These are phyloP conservation scores for Nymphaea colorata DNA, from an alignment of 164 flowering plant genomes.

Conservation along the genomic window DNA sequence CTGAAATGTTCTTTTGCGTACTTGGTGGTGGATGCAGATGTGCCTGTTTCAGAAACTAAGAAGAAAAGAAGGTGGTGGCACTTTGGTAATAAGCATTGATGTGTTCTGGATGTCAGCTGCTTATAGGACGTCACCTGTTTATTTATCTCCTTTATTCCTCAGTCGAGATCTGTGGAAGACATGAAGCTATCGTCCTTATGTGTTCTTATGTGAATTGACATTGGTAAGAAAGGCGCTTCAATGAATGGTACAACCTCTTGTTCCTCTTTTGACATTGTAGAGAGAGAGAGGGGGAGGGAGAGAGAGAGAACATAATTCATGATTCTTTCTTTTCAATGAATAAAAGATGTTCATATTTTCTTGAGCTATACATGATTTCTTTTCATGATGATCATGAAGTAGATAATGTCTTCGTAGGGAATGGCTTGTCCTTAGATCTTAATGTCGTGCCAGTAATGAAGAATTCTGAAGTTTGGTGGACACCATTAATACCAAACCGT, in stretches of 20 bases:
- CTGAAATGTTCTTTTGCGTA: conserved; percentile 1
- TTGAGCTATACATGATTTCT: too few species aligned
- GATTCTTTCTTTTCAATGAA: too few species aligned
- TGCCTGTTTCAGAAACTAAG: conserved; percentile 31
- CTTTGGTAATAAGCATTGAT: conserved; percentile 32
- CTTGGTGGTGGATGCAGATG: conserved; percentile 20
- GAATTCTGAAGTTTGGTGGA: too few species aligned
- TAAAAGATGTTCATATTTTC: too few species aligned
- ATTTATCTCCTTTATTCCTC: conserved; percentile 2
- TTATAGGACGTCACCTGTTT: background rate
- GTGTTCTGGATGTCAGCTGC: background rate
- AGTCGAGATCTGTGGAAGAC: background rate
- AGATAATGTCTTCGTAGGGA: too few species aligned
- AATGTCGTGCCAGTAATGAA: too few species aligned
- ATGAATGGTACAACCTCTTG: background rate
- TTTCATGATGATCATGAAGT: too few species aligned
- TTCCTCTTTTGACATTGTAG: too few species aligned
- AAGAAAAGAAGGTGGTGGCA: conserved; percentile 49
- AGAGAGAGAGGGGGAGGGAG: too few species aligned
- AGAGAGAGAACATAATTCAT: too few species aligned
- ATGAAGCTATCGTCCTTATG: background rate
- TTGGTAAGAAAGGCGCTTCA: background rate
- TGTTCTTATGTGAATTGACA: background rate
- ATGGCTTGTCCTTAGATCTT: too few species aligned
- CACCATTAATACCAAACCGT: too few species aligned